Conservation (phyloP, 805 yeast genomes). For the Maudiozyma serrabonitensis region DNA sequence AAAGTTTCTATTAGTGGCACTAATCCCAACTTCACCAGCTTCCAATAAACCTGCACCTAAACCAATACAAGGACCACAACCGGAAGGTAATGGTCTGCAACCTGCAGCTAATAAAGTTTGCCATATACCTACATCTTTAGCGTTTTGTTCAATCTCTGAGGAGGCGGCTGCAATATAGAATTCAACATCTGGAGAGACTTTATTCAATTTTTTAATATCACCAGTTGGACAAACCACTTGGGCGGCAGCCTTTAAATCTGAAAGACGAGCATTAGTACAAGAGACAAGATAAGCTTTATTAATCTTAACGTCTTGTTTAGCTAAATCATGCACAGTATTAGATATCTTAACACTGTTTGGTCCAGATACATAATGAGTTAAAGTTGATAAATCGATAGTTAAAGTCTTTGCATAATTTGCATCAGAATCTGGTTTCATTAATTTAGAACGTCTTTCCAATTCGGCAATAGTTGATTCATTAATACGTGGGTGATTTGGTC, state of each 20-base stretch:
- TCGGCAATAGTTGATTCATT: conserved; percentile 48
- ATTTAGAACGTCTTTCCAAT: conserved; percentile 9
- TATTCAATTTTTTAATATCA: conserved; percentile 32
- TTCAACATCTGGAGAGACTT: conserved; percentile 83
- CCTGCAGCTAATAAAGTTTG: conserved; percentile 82
- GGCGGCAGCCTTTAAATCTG: conserved; percentile 93
- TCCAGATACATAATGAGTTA: conserved; percentile 87
- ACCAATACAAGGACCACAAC: conserved; percentile 99
- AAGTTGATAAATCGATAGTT: conserved; percentile 64
- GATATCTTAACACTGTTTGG: conserved; percentile 96
- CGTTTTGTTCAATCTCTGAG: conserved; percentile 83
- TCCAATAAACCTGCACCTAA: conserved; percentile 87
- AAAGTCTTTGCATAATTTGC: conserved; percentile 85
- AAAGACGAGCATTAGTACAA: conserved; percentile 89
- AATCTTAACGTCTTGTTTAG: conserved; percentile 62
- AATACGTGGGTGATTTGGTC: conserved; percentile 79
- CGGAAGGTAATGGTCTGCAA: conserved; percentile 90
- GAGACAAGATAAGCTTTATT: conserved; percentile 96
- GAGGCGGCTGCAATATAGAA: conserved; percentile 98
- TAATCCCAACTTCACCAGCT: conserved; percentile 95
- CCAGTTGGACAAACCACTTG: conserved; percentile 48
- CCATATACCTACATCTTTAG: conserved; percentile 91
- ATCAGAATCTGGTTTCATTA: conserved; percentile 51
- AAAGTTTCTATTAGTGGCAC: conserved; percentile 97
- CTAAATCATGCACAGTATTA: conserved; percentile 63